Percentiles rank a stretch among this genome's conserved stretches.
Conservation (phyloP, 306 rosid genomes). For the Rosa persica region DNA sequence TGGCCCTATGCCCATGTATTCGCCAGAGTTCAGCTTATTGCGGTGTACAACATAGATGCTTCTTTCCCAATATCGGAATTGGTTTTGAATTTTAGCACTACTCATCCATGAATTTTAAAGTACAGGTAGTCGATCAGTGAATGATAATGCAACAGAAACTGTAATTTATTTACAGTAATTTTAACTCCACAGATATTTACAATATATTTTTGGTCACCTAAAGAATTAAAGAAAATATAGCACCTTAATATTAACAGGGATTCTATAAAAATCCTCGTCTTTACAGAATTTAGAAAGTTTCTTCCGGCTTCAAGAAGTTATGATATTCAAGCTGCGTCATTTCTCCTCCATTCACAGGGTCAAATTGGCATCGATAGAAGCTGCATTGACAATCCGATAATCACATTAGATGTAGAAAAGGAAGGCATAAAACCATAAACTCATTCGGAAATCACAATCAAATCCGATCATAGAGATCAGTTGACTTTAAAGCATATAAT, state of each 20-base stretch:
- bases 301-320: slow-evolving; percentile 65
- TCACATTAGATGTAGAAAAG: not conserved
- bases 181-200: slow-evolving; percentile 7
- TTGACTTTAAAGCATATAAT: not conserved
- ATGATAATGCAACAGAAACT: not conserved
- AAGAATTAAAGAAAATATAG: not conserved
- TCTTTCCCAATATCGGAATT: not conserved
- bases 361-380: slow-evolving; percentile 71
- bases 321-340: slow-evolving; percentile 70
- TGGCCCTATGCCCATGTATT: too few relatives aligned
- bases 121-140: too few relatives aligned
- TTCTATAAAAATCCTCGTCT: not conserved
- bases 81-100: not conserved
- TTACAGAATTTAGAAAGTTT: slow-evolving; percentile 36
- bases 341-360: slow-evolving; percentile 65
- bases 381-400: slow-evolving; percentile 41
- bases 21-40: too few relatives aligned
- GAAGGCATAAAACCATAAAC: not conserved
- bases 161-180: not conserved
- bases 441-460: not conserved
- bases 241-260: slow-evolving; percentile 27
- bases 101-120: not conserved
- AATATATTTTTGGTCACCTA: slow-evolving; percentile 15
- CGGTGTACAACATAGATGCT: too few relatives aligned
- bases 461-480: not conserved